Conservation (phyloP, 2,329 filamentous ascomycete genomes). For the Plenodomus lindquistii region DNA sequence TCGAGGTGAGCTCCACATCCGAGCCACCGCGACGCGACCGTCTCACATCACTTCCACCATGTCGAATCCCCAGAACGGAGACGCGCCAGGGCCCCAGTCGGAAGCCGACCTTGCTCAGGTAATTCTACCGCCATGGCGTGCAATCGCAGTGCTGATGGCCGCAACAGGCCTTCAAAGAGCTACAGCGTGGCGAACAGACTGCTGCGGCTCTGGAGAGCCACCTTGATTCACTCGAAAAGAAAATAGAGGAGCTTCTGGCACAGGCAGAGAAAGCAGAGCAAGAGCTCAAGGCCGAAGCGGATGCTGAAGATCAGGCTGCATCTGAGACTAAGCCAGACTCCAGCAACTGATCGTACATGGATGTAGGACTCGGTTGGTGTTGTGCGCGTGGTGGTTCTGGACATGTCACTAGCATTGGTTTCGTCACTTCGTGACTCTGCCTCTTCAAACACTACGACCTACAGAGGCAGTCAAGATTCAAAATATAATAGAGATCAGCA, state of each 20-base stretch:
- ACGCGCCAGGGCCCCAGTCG: constrained; percentile 19
- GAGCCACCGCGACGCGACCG: constrained; percentile 16
- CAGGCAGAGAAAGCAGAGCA: constrained; percentile 50
- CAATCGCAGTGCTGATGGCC: background rate
- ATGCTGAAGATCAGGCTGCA: constrained; percentile 1
- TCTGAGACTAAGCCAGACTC: background rate
- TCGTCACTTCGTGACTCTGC: too few species aligned
- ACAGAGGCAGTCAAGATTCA: too few species aligned
- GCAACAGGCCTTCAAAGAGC: constrained; percentile 54
- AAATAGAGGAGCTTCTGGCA: constrained; percentile 58
- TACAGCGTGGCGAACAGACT: constrained; percentile 59
- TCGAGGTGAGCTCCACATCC: constrained; percentile 17
- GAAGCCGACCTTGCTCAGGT: constrained; percentile 45
- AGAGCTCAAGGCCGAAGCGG: constrained; percentile 22
- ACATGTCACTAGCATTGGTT: background rate
- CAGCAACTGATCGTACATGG: background rate
- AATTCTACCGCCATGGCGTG: background rate
- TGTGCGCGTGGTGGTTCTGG: too few species aligned
- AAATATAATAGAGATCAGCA: background rate
- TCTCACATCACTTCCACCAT: constrained; percentile 24
- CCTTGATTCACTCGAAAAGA: constrained; percentile 57
- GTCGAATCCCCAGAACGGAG: constrained; percentile 37
- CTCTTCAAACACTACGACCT: too few species aligned
- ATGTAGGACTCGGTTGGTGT: background rate
- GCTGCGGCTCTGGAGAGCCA: constrained; percentile 60